A percentile compares a stretch with the other conserved stretches of the same genome.
These are phyloP conservation scores for Blastomyces emzantsi DNA, from an alignment of 2,329 filamentous ascomycete species.

Conservation along the genomic window DNA sequence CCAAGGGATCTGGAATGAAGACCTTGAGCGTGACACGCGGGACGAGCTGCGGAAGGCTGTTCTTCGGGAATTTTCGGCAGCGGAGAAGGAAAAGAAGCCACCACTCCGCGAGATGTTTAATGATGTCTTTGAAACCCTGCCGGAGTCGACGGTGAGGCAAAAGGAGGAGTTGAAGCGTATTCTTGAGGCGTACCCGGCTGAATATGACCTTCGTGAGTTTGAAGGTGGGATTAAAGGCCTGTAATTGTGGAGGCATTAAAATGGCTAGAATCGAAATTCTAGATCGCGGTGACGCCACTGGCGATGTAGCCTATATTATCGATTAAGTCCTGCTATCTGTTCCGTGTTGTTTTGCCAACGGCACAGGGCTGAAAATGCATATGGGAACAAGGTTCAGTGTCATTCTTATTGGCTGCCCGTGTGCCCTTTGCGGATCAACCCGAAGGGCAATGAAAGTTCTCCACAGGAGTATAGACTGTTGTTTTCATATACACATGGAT, in stretches of 20 bases:
- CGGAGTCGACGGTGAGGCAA: conserved; percentile 67
- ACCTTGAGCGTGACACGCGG: conserved; percentile 64
- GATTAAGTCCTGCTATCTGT: background rate
- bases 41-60: conserved; percentile 62
- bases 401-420: background rate
- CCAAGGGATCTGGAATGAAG: conserved; percentile 74
- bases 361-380: background rate
- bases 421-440: background rate
- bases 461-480: background rate
- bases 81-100: conserved; percentile 47
- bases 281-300: background rate
- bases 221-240: conserved; percentile 64
- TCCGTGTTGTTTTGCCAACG: background rate
- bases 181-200: conserved; percentile 75
- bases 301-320: background rate
- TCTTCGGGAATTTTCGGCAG: conserved; percentile 72
- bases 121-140: conserved; percentile 83
- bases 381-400: background rate
- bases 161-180: conserved; percentile 67
- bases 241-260: conserved; percentile 21
- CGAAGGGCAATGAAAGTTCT: background rate
- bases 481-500: background rate
- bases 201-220: conserved; percentile 75
- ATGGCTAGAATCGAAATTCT: background rate
- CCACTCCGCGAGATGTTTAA: conserved; percentile 56